Evolutionary conservation across 306 rosid genomes (phyloP).

Genomic region (Cicer bijugum): DNA sequence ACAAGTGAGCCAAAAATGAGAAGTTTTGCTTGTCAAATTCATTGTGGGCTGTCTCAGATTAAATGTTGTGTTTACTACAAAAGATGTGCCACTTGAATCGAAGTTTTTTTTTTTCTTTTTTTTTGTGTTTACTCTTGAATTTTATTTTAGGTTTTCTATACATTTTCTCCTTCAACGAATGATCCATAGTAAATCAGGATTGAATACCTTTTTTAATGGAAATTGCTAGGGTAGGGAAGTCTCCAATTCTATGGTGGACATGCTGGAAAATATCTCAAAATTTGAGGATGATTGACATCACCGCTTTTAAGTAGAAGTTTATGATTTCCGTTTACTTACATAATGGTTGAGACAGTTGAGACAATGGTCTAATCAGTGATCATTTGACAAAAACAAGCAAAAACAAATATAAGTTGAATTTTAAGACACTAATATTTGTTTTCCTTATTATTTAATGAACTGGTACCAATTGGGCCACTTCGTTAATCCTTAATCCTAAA

Average conservation of each 20-base stretch:
- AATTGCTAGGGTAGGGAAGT: neutral
- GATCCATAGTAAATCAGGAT: neutral
- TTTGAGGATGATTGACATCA: neutral
- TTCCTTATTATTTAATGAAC: neutral
- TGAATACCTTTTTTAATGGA: neutral
- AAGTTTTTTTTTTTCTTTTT: conserved; percentile 5
- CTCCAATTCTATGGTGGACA: neutral
- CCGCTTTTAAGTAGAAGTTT: neutral
- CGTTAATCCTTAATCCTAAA: no score
- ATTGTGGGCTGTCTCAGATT: conserved; percentile 23
- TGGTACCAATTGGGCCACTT: neutral
- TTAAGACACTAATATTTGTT: neutral
- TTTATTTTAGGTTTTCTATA: conserved; percentile 26
- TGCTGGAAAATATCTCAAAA: neutral
- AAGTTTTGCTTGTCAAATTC: conserved; percentile 37
- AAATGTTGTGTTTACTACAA: conserved; percentile 22
- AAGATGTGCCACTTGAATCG: conserved; percentile 6
- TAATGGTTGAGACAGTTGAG: neutral
- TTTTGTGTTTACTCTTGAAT: conserved; percentile 27
- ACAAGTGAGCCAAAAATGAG: conserved; percentile 25
- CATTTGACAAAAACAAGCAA: neutral
- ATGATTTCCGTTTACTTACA: neutral
- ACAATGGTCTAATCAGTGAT: neutral
- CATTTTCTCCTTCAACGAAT: conserved; percentile 21
- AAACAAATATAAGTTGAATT: neutral